Evolutionary conservation across 257 asterid genomes (phyloP), one percentile per base, ranked within the genome.

Genomic region (Fraxinus excelsior): DNA sequence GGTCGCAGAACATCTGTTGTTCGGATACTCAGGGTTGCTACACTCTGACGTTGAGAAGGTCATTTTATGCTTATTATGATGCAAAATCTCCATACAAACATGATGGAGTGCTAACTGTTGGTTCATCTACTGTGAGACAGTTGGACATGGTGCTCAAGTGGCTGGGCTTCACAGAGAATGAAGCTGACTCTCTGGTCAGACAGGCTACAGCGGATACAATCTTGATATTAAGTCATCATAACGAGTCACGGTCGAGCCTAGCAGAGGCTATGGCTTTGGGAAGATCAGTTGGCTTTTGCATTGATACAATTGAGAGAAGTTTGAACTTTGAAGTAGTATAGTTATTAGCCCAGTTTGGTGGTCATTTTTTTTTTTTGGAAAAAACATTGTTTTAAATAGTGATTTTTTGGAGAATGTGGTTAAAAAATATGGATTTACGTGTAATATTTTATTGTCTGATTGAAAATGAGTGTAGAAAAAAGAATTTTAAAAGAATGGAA

Each of bases 11-110:
- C 90, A 88, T 80, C 84, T 91, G 44, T 19, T 58, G 42, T 89
- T 85, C 51, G 97, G 97, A 29, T 86, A 86, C 92, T 87, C 96
- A 1, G 91, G 86, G 80, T 84, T 87, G 40, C 85, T 86, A 51
- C 94, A 92, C 82, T 87, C 94, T 0, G 97, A 90, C 82, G 96
- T 87, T 70, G 77, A 82, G 80, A 88, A 90, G 96, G 97, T 88
- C 51, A 77, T 74, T 83, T 71, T 42, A 25, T 77, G 49, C 49
- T 42, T 42, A 42, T 42, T 42, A 42, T 11, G 49, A 11, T 42
- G 49, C 16, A 42, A 42, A 40, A 42, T 42, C 49, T 42, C 16
- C 4, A 10, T 42, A 10, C 49, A 42, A 42, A 18, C 3, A 11
- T 10, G n/a, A 56, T 28, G 7, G 29, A 32, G 42, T 68, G 32